These are phyloP conservation scores for Pulveroboletus sp. DNA, from an alignment of 768 basidiomycete genomes.

Conservation along the genomic window DNA sequence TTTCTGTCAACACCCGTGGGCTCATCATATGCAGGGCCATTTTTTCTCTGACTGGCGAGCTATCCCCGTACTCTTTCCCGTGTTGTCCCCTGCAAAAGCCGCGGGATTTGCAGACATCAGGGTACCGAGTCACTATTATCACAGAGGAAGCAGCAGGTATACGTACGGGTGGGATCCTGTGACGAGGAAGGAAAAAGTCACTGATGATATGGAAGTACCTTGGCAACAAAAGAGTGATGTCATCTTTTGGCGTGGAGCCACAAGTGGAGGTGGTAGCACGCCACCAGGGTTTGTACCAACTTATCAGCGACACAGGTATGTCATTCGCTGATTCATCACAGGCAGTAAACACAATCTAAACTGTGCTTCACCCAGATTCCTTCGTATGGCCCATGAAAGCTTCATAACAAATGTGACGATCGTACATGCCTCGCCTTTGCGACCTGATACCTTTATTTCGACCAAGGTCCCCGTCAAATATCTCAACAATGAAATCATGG, in stretches of 20 bases:
- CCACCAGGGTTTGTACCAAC: slow-evolving; percentile 79
- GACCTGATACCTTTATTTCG: slow-evolving; percentile 55
- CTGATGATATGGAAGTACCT: slow-evolving; percentile 82
- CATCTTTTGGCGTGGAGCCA: slow-evolving; percentile 95
- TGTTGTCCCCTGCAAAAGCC: slow-evolving; percentile 90
- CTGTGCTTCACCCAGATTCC: slow-evolving; percentile 41
- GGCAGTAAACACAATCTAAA: not conserved
- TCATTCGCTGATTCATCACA: slow-evolving; percentile 6
- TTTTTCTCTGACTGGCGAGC: slow-evolving; percentile 98
- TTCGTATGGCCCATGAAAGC: slow-evolving; percentile 69
- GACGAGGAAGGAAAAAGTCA: slow-evolving; percentile 65
- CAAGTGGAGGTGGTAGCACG: slow-evolving; percentile 89
- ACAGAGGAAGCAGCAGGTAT: slow-evolving; percentile 74
- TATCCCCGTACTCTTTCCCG: slow-evolving; percentile 81
- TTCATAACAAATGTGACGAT: slow-evolving; percentile 54
- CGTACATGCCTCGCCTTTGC: slow-evolving; percentile 66
- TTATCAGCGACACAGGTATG: slow-evolving; percentile 84
- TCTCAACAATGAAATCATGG: slow-evolving; percentile 82
- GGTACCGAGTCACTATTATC: slow-evolving; percentile 97
- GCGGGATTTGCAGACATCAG: slow-evolving; percentile 85
- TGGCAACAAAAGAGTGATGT: slow-evolving; percentile 89
- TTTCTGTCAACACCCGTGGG: slow-evolving; percentile 80
- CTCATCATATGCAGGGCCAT: slow-evolving; percentile 86
- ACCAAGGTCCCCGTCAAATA: slow-evolving; percentile 54
- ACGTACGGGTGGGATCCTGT: slow-evolving; percentile 90